Conservation (phyloP, 2,329 filamentous ascomycete genomes). For the Fusarium fracticaudum region DNA sequence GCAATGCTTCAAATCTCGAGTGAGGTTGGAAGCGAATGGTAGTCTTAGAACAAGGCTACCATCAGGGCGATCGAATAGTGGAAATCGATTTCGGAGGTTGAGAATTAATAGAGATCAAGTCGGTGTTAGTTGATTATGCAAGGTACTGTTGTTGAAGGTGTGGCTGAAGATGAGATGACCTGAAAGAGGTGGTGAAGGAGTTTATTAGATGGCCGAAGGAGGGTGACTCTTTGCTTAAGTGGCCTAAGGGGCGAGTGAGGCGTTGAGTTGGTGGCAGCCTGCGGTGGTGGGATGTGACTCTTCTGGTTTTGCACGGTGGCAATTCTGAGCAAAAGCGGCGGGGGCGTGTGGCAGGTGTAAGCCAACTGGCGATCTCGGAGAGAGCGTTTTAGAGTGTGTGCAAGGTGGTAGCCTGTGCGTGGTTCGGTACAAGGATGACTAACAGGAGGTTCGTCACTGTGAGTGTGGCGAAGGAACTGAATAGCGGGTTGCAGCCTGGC, state of each 20-base stretch:
- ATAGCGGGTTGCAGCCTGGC: slow-evolving; percentile 37
- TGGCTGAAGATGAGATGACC: slow-evolving; percentile 38
- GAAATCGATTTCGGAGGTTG: slow-evolving; percentile 15
- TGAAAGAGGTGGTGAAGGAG: slow-evolving; percentile 35
- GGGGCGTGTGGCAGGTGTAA: slow-evolving; percentile 44
- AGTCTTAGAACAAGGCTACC: slow-evolving; percentile 49
- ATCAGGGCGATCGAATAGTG: slow-evolving; percentile 41
- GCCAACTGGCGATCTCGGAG: slow-evolving; percentile 53
- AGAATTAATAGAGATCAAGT: slow-evolving; percentile 31
- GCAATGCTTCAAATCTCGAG: slow-evolving; percentile 46
- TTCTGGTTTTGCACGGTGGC: slow-evolving; percentile 49
- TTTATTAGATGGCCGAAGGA: slow-evolving; percentile 44
- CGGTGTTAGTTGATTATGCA: slow-evolving; percentile 39
- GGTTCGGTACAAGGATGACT: slow-evolving; percentile 39
- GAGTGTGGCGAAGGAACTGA: slow-evolving; percentile 42
- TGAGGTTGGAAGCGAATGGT: slow-evolving; percentile 41
- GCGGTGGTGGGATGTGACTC: slow-evolving; percentile 50
- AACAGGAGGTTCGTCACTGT: slow-evolving; percentile 35
- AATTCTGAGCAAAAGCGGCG: slow-evolving; percentile 47
- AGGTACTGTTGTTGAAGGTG: slow-evolving; percentile 44
- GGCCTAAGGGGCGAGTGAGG: slow-evolving; percentile 48
- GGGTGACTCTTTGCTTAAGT: slow-evolving; percentile 50
- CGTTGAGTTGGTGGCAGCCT: slow-evolving; percentile 41
- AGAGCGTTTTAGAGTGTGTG: slow-evolving; percentile 47
- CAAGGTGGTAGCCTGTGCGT: slow-evolving; percentile 42